Percentiles rank a stretch among this genome's conserved stretches.
phyloP scores from a whole-genome alignment of 1,284 basidiomycete species.

The Cryptococcus sp. region DNA sequence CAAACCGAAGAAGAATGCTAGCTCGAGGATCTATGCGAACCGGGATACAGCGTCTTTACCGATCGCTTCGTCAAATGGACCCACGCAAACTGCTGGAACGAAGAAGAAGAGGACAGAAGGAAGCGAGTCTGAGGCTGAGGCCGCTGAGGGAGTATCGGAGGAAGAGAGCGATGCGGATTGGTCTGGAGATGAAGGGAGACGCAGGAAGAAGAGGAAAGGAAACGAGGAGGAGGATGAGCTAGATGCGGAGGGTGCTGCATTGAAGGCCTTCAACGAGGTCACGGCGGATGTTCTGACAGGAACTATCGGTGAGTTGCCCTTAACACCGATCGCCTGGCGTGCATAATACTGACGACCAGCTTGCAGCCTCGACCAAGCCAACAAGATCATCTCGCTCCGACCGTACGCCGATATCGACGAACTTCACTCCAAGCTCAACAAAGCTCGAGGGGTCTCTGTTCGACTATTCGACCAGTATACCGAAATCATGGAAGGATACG shows the following conservation, averaged over 20 bases:
- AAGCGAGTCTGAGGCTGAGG: slow-evolving; percentile 22
- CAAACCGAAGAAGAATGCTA: slow-evolving; percentile 32
- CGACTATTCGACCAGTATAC: slow-evolving; percentile 86
- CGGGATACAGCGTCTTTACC: slow-evolving; percentile 15
- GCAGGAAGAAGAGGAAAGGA: slow-evolving; percentile 29
- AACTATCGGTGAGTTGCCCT: slow-evolving; percentile 66
- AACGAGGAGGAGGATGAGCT: slow-evolving; percentile 30
- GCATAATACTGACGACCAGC: slow-evolving; percentile 52
- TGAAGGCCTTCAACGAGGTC: slow-evolving; percentile 82
- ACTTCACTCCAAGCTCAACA: slow-evolving; percentile 68
- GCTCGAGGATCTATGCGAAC: slow-evolving; percentile 47
- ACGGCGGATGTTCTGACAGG: slow-evolving; percentile 72
- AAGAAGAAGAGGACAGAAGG: slow-evolving; percentile 55
- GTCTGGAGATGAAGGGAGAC: slow-evolving; percentile 32
- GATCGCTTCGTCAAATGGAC: not conserved
- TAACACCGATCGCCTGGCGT: slow-evolving; percentile 3
- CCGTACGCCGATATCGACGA: slow-evolving; percentile 78
- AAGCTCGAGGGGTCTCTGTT: slow-evolving; percentile 87
- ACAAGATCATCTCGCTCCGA: slow-evolving; percentile 69
- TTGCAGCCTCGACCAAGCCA: slow-evolving; percentile 75
- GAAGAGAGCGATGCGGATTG: slow-evolving; percentile 43
- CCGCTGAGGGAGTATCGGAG: slow-evolving; percentile 35
- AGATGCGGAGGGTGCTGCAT: slow-evolving; percentile 52
- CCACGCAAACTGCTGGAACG: slow-evolving; percentile 9
- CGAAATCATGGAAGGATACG: slow-evolving; percentile 83